Evolutionary conservation across 495 filamentous ascomycete species (phyloP).

Genomic region (Trypethelium eluteriae): DNA sequence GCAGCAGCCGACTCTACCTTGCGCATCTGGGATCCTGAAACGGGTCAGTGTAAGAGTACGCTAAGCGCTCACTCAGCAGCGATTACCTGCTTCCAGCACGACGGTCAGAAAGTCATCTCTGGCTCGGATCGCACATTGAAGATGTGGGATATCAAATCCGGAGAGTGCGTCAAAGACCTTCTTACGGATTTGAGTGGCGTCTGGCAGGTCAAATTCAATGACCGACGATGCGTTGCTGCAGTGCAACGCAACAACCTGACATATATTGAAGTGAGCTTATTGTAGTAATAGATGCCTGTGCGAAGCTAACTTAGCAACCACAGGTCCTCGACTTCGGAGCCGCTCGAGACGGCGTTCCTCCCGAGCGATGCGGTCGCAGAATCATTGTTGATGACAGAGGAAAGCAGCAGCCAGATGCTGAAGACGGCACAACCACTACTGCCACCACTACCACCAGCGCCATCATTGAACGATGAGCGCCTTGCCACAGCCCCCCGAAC

Average conservation of each 20-base stretch:
- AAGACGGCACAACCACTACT: neutral
- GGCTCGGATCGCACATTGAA: constrained; percentile 93
- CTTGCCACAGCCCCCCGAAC: neutral
- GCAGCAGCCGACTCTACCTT: constrained; percentile 93
- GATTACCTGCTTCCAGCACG: constrained; percentile 98
- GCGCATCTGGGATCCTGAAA: constrained; percentile 95
- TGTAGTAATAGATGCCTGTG: neutral
- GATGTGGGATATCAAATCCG: constrained; percentile 95
- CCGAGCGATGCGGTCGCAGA: constrained; percentile 65
- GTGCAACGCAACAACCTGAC: constrained; percentile 88
- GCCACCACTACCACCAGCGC: neutral
- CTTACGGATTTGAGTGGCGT: constrained; percentile 92
- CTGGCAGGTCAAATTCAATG: constrained; percentile 98
- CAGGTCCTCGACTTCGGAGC: constrained; percentile 61
- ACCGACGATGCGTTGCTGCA: constrained; percentile 88
- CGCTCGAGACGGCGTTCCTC: constrained; percentile 47
- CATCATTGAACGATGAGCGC: neutral
- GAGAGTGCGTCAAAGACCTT: constrained; percentile 87
- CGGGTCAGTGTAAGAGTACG: constrained; percentile 79
- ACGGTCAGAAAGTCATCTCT: constrained; percentile 92
- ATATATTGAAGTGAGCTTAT: constrained; percentile 78
- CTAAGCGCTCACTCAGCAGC: constrained; percentile 90
- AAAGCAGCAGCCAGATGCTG: neutral
- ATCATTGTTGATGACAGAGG: constrained; percentile 65
- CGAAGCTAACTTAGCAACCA: constrained; percentile 11